Conservation (phyloP, 345 rosid genomes). For the Eucalyptus tenuipes region DNA sequence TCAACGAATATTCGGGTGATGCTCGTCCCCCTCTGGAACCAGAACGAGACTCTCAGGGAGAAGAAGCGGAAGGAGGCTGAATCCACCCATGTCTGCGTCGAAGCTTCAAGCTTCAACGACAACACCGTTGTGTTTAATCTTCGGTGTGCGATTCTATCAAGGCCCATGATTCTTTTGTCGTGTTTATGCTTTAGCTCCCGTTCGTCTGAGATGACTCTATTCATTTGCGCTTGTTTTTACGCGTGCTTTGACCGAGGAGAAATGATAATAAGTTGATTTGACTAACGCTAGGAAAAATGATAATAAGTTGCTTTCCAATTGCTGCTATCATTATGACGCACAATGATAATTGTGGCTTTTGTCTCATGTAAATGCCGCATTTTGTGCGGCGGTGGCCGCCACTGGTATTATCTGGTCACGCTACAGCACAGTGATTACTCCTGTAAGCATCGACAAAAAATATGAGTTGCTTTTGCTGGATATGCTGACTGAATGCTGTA, state of each 20-base stretch:
- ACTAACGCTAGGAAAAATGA: background rate
- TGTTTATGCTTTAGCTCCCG: background rate
- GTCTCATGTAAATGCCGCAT: background rate
- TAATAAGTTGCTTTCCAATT: background rate
- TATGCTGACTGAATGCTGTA: background rate
- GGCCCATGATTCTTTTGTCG: background rate
- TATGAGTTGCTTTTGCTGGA: too few relatives aligned
- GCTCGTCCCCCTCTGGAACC: background rate
- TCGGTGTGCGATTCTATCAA: background rate
- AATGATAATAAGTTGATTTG: background rate
- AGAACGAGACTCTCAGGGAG: background rate
- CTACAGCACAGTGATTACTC: conserved; percentile 75
- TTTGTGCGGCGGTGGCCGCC: conserved; percentile 49
- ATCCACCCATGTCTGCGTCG: conserved; percentile 46
- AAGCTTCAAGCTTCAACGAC: conserved; percentile 46
- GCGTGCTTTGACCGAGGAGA: background rate
- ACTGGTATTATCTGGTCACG: conserved; percentile 73
- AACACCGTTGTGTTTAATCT: background rate
- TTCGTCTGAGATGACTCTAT: background rate
- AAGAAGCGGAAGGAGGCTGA: background rate
- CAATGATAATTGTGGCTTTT: background rate
- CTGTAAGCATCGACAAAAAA: conserved; percentile 26
- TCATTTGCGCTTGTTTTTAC: background rate
- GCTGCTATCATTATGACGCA: background rate
- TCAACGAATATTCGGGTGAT: background rate